These are phyloP conservation scores for Talaromyces ruber DNA, from an alignment of 495 filamentous ascomycete species.

Conservation along the genomic window DNA sequence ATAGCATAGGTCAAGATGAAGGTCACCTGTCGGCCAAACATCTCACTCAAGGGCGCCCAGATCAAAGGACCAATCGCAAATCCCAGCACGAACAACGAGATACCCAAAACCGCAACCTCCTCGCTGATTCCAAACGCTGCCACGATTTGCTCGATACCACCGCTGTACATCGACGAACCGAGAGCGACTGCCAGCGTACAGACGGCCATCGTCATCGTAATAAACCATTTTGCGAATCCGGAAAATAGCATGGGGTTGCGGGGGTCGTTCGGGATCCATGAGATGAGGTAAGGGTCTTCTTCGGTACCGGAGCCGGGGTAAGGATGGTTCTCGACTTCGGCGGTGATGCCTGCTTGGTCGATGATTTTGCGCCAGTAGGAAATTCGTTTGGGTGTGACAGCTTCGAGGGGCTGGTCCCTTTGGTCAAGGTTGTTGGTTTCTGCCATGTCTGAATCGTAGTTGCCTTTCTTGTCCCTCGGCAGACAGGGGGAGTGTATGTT, in stretches of 20 bases:
- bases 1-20: slow-evolving; percentile 56
- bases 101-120: slow-evolving; percentile 55
- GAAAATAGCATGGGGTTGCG: slow-evolving; percentile 65
- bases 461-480: not conserved
- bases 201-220: slow-evolving; percentile 54
- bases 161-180: slow-evolving; percentile 68
- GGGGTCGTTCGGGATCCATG: slow-evolving; percentile 63
- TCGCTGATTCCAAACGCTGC: slow-evolving; percentile 47
- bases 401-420: slow-evolving; percentile 10
- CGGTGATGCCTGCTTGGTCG: slow-evolving; percentile 47
- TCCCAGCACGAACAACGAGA: slow-evolving; percentile 69
- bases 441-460: not conserved
- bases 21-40: slow-evolving; percentile 64
- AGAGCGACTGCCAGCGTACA: slow-evolving; percentile 68
- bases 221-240: slow-evolving; percentile 57
- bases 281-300: slow-evolving; percentile 65
- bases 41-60: slow-evolving; percentile 60
- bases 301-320: slow-evolving; percentile 66
- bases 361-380: slow-evolving; percentile 35
- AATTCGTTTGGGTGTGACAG: slow-evolving; percentile 24
- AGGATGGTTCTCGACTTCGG: slow-evolving; percentile 45
- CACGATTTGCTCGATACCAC: slow-evolving; percentile 57
- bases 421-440: not conserved
- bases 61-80: slow-evolving; percentile 60
- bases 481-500: not conserved